phyloP scores from a whole-genome alignment of 2,329 filamentous ascomycete genomes.

The Metarhizium brunneum region DNA sequence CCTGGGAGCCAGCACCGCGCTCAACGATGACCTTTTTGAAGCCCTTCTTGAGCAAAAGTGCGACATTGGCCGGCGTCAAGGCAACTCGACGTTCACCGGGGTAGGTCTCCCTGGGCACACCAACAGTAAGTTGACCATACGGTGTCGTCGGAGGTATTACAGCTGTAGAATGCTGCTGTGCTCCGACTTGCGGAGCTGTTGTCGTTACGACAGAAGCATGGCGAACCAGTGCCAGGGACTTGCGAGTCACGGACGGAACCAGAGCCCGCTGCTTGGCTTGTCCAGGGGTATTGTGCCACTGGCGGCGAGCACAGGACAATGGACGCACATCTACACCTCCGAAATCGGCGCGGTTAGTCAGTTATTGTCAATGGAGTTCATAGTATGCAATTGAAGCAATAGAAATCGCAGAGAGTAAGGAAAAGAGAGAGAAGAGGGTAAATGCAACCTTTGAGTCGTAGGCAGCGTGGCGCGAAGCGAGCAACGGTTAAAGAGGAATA shows the following conservation, averaged over 20 bases:
- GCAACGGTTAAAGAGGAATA: constrained; percentile 13
- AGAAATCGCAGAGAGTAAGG: background rate
- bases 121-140: constrained; percentile 65
- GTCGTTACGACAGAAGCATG: constrained; percentile 25
- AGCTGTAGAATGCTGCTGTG: constrained; percentile 29
- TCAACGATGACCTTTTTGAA: constrained; percentile 71
- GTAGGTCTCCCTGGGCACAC: constrained; percentile 71
- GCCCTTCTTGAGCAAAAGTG: constrained; percentile 75
- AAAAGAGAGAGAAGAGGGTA: background rate
- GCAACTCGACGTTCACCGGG: constrained; percentile 75
- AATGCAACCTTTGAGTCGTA: constrained; percentile 14
- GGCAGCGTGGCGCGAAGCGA: constrained; percentile 15
- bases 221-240: constrained; percentile 27
- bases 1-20: constrained; percentile 66
- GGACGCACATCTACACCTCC: constrained; percentile 9
- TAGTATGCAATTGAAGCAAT: background rate
- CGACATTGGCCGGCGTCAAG: constrained; percentile 75
- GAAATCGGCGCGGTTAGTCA: background rate
- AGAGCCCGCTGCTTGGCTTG: constrained; percentile 18
- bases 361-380: constrained; percentile 2
- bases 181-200: constrained; percentile 13
- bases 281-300: constrained; percentile 29
- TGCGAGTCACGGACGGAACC: constrained; percentile 17
- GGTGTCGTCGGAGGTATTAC: constrained; percentile 41
- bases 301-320: constrained; percentile 17